Base-by-base conservation (phyloP, 2,329 filamentous ascomycete genomes). In the Penicillium sp. region DNA sequence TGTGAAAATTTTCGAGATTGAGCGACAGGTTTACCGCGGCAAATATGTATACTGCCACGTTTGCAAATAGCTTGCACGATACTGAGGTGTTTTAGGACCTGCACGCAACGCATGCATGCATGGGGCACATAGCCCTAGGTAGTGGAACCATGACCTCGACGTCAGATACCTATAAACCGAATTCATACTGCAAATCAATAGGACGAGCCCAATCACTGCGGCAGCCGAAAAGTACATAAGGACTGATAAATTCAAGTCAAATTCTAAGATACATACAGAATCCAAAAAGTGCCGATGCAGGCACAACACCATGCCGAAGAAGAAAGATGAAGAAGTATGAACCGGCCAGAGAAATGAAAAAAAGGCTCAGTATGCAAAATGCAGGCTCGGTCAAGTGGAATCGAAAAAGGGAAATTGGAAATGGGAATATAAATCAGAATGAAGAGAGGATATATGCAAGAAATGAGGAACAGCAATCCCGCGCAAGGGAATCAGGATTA, bases 331-430 rank as follows among this genome's bases (percentile, higher is more conserved):
- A 24, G 27, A 27, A 46, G 7, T 19, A 36, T 33, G 31, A 54
- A 46, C 24, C 31, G 24, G 18, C 31, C 31, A 31, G 14, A 44
- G 31, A 35, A 46, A 50, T 41, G 27, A 24, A 37, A 2, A 33
- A 60, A 53, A 19, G 53, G 66, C 63, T 63, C 51, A 59, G 51
- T 46, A 65, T 61, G 63, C 64, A 61, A 61, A 22, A 65, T 66
- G 62, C 60, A 60, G 50, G 24, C 46, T 60, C 44, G 55, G 60
- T 46, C 36, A 31, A 49, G 40, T 16, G 47, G 24, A 33, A 37
- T 18, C 6, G 31, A 18, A 31, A 31, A 31, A 31, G 31, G 31
- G 31, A 2, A 31, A 31, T 9, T 16, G 50, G 50, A 47, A 50
- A 16, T 27, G 40, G 35, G 53, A 56, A 50, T 33, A 31, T 31